A percentile compares a stretch with the other conserved stretches of the same genome.
These are phyloP conservation scores for Hibiscus tridactylites DNA, from an alignment of 345 rosid species.

Conservation along the genomic window DNA sequence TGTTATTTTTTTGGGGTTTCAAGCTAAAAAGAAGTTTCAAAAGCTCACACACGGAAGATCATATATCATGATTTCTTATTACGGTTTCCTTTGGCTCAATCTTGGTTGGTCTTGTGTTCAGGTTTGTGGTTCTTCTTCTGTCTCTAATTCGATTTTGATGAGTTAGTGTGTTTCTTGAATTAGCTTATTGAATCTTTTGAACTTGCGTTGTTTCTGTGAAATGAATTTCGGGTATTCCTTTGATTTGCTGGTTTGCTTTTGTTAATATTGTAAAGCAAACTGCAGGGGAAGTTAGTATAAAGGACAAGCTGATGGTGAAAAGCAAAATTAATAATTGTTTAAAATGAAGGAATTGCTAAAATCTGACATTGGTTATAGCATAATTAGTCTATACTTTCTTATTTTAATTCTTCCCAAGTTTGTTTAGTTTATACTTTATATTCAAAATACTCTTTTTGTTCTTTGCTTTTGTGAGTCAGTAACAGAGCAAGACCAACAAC, in stretches of 20 bases:
- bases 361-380: background rate
- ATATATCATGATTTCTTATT: constrained; percentile 75
- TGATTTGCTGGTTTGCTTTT: background rate
- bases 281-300: background rate
- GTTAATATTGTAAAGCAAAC: no score
- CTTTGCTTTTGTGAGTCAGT: background rate
- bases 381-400: background rate
- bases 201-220: background rate
- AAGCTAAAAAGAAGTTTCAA: constrained; percentile 57
- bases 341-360: background rate
- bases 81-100: constrained; percentile 78
- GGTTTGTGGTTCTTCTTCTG: constrained; percentile 31
- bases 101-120: constrained; percentile 77
- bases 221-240: background rate
- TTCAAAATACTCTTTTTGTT: background rate
- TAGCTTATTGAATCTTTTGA: background rate
- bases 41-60: constrained; percentile 72
- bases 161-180: background rate
- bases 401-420: background rate
- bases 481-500: no score
- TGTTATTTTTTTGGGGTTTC: constrained; percentile 55
- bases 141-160: background rate
- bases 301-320: background rate
- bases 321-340: background rate
- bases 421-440: background rate